Evolutionary conservation across 139 green algal genomes (phyloP).

Genomic region (Ettlia oleoabundans): DNA sequence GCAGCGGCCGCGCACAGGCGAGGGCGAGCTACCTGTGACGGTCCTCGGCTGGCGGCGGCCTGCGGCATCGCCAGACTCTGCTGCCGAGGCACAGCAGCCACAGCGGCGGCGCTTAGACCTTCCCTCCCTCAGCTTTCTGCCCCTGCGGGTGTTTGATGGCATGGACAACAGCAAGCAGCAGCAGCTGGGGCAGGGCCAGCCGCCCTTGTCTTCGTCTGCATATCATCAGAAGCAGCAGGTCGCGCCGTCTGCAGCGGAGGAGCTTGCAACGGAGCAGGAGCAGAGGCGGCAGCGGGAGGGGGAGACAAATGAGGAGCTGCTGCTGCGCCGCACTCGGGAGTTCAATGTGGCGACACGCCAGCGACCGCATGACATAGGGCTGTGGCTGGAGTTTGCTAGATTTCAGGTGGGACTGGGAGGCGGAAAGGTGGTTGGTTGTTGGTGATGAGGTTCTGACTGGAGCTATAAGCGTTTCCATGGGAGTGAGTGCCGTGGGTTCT

Average conservation of each 20-base stretch:
- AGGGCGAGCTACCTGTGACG: background rate
- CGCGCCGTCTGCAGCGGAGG: background rate
- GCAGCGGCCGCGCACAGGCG: background rate
- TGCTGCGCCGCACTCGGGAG: constrained; percentile 61
- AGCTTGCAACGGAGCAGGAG: constrained; percentile 14
- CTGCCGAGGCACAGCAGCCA: background rate
- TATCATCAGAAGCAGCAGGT: background rate
- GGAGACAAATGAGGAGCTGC: constrained; percentile 68
- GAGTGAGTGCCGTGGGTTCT: too few species aligned
- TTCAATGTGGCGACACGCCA: constrained; percentile 78
- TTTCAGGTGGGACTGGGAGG: constrained; percentile 71
- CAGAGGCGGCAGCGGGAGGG: constrained; percentile 32
- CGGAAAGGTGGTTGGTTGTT: background rate
- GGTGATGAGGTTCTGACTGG: background rate
- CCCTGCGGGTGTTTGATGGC: background rate
- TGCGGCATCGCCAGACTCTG: too few species aligned
- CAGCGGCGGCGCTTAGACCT: background rate
- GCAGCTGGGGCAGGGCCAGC: background rate
- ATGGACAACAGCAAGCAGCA: background rate
- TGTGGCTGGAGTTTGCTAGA: constrained; percentile 86
- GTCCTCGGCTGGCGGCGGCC: background rate
- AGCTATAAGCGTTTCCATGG: too few species aligned
- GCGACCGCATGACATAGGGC: constrained; percentile 60
- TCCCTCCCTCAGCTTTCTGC: constrained; percentile 7
- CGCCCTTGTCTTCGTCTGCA: background rate